Percentiles rank a stretch among this genome's conserved stretches.
Conservation (phyloP, 371 early-diverging fungal genomes). For the Mucor saturninus region DNA sequence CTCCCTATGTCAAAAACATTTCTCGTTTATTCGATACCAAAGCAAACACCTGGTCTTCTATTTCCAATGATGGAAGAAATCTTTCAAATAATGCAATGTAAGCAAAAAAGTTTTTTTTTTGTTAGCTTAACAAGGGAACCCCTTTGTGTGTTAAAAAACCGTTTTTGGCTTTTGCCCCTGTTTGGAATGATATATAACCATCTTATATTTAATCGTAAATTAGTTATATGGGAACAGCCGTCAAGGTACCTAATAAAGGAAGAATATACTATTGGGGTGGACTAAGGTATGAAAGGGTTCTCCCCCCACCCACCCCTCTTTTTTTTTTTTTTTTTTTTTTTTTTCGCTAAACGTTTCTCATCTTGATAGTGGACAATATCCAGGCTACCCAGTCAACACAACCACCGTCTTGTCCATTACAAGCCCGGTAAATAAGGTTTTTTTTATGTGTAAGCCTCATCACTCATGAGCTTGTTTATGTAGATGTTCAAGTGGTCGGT, state of each 20-base stretch:
- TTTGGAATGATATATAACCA: conserved; percentile 1
- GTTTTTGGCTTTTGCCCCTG: background rate
- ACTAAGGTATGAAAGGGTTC: conserved; percentile 11
- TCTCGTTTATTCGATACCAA: conserved; percentile 13
- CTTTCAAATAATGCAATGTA: conserved; percentile 15
- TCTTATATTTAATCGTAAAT: background rate
- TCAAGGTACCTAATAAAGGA: conserved; percentile 13
- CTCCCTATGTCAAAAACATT: conserved; percentile 8
- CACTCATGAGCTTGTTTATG: too few relatives aligned
- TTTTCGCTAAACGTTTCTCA: background rate
- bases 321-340: background rate
- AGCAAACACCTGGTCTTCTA: conserved; percentile 8
- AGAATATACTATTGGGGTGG: conserved; percentile 26
- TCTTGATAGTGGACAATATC: conserved; percentile 12
- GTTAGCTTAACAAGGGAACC: background rate
- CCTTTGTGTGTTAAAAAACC: background rate
- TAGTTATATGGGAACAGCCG: conserved; percentile 24
- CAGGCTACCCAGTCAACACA: conserved; percentile 14
- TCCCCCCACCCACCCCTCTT: background rate
- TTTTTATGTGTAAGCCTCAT: too few relatives aligned
- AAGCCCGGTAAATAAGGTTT: background rate
- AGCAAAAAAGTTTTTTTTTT: background rate
- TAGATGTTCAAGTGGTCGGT: conserved; percentile 14
- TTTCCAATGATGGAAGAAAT: conserved; percentile 10
- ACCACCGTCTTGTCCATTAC: conserved; percentile 12